Conservation (phyloP, 192 early-diverging fungal species). For the Mortierella claussenii region DNA sequence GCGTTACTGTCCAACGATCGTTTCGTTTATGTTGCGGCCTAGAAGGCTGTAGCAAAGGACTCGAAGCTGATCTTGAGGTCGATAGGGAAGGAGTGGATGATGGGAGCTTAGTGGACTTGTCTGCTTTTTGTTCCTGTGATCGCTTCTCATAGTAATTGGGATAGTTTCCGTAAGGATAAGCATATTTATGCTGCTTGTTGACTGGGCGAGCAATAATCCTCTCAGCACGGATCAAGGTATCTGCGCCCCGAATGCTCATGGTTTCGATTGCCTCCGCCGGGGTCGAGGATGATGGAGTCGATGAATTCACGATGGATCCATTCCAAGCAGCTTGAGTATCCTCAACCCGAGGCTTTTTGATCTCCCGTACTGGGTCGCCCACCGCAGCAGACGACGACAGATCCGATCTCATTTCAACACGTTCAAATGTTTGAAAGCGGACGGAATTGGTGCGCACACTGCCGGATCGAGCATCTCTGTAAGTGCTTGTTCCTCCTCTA, state of each 20-base stretch:
- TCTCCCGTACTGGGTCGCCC: too few species aligned
- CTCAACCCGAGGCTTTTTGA: neutral
- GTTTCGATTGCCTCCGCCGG: neutral
- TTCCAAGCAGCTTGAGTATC: neutral
- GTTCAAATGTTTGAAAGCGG: too few species aligned
- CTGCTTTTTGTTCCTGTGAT: constrained; percentile 11
- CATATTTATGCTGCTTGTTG: neutral
- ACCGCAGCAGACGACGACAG: too few species aligned
- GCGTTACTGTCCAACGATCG: neutral
- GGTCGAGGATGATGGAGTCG: constrained; percentile 5
- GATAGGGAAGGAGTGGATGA: neutral
- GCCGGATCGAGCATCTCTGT: too few species aligned
- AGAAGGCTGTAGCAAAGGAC: neutral
- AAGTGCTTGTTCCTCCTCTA: too few species aligned
- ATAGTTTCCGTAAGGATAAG: constrained; percentile 40
- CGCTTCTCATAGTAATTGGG: constrained; percentile 38
- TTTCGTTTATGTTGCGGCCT: neutral
- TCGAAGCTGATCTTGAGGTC: neutral
- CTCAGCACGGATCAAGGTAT: constrained; percentile 8
- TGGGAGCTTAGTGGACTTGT: too few species aligned
- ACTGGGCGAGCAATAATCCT: constrained; percentile 13
- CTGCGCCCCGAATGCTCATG: neutral
- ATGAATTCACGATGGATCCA: neutral
- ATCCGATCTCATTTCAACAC: too few species aligned
- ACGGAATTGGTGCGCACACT: too few species aligned